Evolutionary conservation across 2,329 filamentous ascomycete genomes (phyloP), one percentile per base, ranked within the genome.

Genomic region (Thermochaetoides dissita): DNA sequence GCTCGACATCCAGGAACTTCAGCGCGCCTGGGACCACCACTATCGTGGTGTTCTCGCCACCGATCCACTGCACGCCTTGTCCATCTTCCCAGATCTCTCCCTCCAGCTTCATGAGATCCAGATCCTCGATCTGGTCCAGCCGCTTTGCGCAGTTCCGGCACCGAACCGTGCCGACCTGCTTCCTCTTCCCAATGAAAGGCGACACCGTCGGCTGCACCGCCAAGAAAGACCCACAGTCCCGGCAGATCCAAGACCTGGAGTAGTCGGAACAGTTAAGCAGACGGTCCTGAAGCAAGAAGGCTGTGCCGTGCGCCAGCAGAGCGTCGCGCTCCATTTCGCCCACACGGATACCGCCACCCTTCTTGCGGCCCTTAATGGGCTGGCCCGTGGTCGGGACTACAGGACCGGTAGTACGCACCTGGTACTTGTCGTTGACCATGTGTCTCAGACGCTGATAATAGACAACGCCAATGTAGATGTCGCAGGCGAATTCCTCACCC

Each of bases 341-440:
- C 30, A 98, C 89, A 71, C 91, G 87, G 59, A 98, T 95, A 79
- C 91, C 91, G 66, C 91, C 91, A 58, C 89, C 91, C 63, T 89
- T 85, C 60, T 93, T 91, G 60, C 91, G 74, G 50, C 91, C 91
- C 69, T 96, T 95, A 70, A 98, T 91, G 34, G 91, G 91, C 60
- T 98, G 91, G 30, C 89, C 88, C 0, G 89, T 96, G 10, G 91
- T 77, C 24, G 81, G 76, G 42, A 91, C 91, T 36, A 95, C 82
- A 1, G 88, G 88, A 42, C 91, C 91, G 0, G 91, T 96, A 3
- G 91, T 96, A 63, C 91, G 80, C 43, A 96, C 91, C 63, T 98
- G 91, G 71, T 84, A 98, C 65, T 98, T 98, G 65, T 98, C 91
- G 74, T 95, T 96, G 43, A 98, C 91, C 91, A 98, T 98, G 79